Evolutionary conservation across 2,329 filamentous ascomycete genomes (phyloP).

Genomic region (Xylariaceae sp.): DNA sequence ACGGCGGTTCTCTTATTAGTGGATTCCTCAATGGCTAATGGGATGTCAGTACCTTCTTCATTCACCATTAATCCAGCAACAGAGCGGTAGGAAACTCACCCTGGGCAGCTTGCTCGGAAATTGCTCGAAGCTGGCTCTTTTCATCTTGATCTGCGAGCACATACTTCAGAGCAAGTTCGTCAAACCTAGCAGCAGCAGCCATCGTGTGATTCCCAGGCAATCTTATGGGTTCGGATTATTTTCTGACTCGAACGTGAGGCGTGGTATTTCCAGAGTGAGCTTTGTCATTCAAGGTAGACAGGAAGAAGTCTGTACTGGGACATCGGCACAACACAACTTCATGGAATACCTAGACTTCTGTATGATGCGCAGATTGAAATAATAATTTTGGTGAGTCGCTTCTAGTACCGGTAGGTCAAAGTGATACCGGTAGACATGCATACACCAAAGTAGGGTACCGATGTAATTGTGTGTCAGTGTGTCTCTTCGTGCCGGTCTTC

Average conservation of each 20-base stretch:
- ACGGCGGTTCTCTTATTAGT: conserved; percentile 43
- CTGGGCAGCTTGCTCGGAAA: conserved; percentile 44
- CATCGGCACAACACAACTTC: background rate
- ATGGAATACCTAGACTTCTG: background rate
- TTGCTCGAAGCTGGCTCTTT: conserved; percentile 31
- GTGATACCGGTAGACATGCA: too few relatives aligned
- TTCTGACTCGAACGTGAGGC: background rate
- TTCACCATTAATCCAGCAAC: background rate
- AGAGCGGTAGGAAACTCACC: background rate
- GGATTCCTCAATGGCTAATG: conserved; percentile 44
- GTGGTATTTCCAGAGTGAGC: background rate
- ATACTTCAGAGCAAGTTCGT: conserved; percentile 51
- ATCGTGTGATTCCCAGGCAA: conserved; percentile 41
- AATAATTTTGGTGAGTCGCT: too few relatives aligned
- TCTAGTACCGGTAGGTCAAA: too few relatives aligned
- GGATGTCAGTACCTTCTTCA: conserved; percentile 1
- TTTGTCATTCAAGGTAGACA: background rate
- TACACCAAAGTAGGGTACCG: too few relatives aligned
- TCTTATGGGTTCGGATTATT: conserved; percentile 3
- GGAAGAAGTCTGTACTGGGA: background rate
- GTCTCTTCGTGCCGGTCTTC: too few relatives aligned
- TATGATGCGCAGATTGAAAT: too few relatives aligned
- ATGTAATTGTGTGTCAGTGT: too few relatives aligned
- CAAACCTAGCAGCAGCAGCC: conserved; percentile 42
- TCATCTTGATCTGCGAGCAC: conserved; percentile 49